phyloP scores from a whole-genome alignment of 2,329 filamentous ascomycete genomes.

The Microcyclospora tardicrescens region DNA sequence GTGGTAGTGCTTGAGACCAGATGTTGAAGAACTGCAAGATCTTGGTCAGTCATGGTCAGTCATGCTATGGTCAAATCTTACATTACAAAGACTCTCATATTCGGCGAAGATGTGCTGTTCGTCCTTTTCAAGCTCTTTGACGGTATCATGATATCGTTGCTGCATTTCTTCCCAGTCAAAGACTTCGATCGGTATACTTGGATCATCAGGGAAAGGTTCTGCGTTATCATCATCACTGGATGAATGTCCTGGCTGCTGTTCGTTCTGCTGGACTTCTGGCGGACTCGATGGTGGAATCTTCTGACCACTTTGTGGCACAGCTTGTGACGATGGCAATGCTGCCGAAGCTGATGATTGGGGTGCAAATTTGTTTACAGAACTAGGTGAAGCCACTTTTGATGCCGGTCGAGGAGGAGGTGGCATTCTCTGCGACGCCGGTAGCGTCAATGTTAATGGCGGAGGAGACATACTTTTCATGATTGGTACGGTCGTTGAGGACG shows the following conservation, averaged over 20 bases:
- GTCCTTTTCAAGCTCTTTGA: constrained; percentile 48
- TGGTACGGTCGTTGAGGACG: too few species aligned
- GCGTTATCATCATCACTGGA: constrained; percentile 2
- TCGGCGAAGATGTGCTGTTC: constrained; percentile 40
- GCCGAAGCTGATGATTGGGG: too few species aligned
- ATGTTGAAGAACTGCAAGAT: constrained; percentile 55
- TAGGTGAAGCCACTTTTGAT: too few species aligned
- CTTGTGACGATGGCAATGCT: too few species aligned
- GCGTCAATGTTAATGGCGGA: too few species aligned
- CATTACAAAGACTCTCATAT: constrained; percentile 43
- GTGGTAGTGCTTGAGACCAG: constrained; percentile 62
- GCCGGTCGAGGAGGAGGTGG: too few species aligned
- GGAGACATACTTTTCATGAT: too few species aligned
- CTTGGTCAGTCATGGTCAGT: constrained; percentile 2
- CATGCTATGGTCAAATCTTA: constrained; percentile 21
- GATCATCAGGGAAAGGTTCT: constrained; percentile 11
- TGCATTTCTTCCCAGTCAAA: constrained; percentile 75
- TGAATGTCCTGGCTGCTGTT: not conserved
- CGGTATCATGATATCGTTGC: constrained; percentile 51
- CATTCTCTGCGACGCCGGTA: too few species aligned
- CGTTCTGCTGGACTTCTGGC: too few species aligned
- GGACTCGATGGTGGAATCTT: too few species aligned
- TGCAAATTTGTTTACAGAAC: too few species aligned
- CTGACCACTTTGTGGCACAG: too few species aligned
- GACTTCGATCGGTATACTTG: constrained; percentile 30